These are phyloP conservation scores for Dothiorella sarmentorum DNA, from an alignment of 2,329 filamentous ascomycete species.

Conservation along the genomic window DNA sequence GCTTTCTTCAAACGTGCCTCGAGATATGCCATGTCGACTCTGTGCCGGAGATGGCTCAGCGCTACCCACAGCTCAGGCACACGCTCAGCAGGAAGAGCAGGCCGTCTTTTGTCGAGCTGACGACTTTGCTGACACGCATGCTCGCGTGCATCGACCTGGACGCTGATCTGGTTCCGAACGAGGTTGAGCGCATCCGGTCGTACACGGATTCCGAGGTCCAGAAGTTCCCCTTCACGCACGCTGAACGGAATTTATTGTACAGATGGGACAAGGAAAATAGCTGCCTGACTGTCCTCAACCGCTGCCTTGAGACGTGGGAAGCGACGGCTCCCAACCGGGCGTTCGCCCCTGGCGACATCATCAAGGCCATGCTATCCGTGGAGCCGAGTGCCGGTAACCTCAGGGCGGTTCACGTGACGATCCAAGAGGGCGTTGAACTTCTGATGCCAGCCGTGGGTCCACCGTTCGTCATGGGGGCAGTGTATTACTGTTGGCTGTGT, in stretches of 20 bases:
- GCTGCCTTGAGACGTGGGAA: conserved; percentile 35
- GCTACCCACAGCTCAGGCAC: conserved; percentile 22
- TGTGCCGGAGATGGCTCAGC: not conserved
- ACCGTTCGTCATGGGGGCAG: conserved; percentile 32
- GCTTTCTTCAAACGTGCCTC: conserved; percentile 1
- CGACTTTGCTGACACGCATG: not conserved
- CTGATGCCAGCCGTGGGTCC: conserved; percentile 29
- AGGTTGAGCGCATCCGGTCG: conserved; percentile 24
- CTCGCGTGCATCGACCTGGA: conserved; percentile 25
- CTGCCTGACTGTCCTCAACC: conserved; percentile 33
- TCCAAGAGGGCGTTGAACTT: conserved; percentile 29
- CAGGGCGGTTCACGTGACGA: conserved; percentile 24
- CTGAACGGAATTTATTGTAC: conserved; percentile 26
- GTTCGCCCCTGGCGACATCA: conserved; percentile 32
- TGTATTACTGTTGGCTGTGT: conserved; percentile 30
- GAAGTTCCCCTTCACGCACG: conserved; percentile 29
- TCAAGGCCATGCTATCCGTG: conserved; percentile 28
- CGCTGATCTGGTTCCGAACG: conserved; percentile 18
- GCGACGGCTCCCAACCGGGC: conserved; percentile 28
- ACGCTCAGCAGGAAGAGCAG: conserved; percentile 24
- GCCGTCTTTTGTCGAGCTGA: conserved; percentile 15
- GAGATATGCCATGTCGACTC: conserved; percentile 1
- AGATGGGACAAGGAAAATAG: conserved; percentile 31
- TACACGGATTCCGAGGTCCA: conserved; percentile 24
- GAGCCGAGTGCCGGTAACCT: conserved; percentile 18